phyloP scores from a whole-genome alignment of 1,284 basidiomycete genomes.

The Cutaneotrichosporon mucoides region DNA sequence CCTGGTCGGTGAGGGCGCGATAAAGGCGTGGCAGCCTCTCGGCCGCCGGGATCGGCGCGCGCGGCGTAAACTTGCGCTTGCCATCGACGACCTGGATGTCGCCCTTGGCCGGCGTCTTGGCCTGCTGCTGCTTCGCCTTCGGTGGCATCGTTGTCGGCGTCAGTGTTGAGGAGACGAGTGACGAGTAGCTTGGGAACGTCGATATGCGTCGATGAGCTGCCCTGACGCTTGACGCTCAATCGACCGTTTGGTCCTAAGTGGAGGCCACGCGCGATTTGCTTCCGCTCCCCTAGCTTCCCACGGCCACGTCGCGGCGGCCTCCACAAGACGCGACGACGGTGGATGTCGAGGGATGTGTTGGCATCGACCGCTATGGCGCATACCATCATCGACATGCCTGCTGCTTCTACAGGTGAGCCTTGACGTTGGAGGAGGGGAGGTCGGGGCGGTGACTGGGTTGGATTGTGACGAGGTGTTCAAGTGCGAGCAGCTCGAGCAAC shows the following conservation, averaged over 20 bases:
- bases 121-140: neutral
- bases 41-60: conserved; percentile 56
- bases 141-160: conserved; percentile 4
- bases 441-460: neutral
- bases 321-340: no score
- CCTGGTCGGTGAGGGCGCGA: conserved; percentile 71
- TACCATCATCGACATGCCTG: conserved; percentile 7
- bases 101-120: neutral
- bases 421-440: no score
- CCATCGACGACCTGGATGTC: conserved; percentile 1
- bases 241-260: no score
- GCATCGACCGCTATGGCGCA: neutral
- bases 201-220: neutral
- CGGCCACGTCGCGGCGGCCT: no score
- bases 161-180: no score
- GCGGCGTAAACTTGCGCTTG: conserved; percentile 42
- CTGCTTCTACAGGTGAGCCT: neutral
- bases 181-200: no score
- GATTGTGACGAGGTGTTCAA: no score
- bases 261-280: no score
- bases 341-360: no score
- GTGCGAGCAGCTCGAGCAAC: no score
- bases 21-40: conserved; percentile 69
- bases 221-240: no score
- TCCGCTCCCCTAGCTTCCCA: no score